These are phyloP conservation scores for Xylaria sp. DNA, from an alignment of 2,329 filamentous ascomycete genomes.

Conservation along the genomic window DNA sequence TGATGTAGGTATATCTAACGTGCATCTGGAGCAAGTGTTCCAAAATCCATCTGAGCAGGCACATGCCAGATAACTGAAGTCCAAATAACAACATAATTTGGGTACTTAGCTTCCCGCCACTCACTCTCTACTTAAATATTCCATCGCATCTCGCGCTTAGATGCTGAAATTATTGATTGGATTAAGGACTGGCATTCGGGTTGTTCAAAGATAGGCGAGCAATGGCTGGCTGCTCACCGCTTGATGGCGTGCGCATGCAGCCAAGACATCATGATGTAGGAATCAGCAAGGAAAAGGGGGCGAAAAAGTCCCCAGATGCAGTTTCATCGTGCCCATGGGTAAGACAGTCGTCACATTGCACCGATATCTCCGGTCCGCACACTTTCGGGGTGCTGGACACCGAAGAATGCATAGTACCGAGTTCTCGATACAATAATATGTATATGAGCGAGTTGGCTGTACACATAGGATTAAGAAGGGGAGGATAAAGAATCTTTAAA, in stretches of 20 bases:
- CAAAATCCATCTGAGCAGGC: not conserved
- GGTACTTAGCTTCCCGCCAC: not conserved
- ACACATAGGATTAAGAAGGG: not conserved
- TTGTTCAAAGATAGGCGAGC: conserved; percentile 23
- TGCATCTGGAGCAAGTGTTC: not conserved
- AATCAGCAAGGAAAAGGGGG: conserved; percentile 15
- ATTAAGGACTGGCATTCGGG: conserved; percentile 7
- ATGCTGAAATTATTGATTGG: conserved; percentile 24
- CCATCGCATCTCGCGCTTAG: conserved; percentile 29
- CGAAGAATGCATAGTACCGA: not conserved
- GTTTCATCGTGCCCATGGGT: conserved; percentile 1
- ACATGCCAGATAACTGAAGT: not conserved
- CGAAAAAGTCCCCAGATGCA: not conserved
- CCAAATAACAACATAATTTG: not conserved
- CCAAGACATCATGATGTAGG: conserved; percentile 27
- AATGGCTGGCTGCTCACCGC: conserved; percentile 34
- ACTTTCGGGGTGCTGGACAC: not conserved
- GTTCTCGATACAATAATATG: not conserved
- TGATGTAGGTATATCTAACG: not conserved
- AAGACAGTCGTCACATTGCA: not conserved
- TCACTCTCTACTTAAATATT: not conserved
- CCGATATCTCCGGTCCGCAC: conserved; percentile 10
- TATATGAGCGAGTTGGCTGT: not conserved
- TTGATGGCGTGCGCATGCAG: conserved; percentile 35
- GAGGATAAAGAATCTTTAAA: not conserved